Evolutionary conservation across 2,329 filamentous ascomycete species (phyloP).

Genomic region (Diaporthe sp.): DNA sequence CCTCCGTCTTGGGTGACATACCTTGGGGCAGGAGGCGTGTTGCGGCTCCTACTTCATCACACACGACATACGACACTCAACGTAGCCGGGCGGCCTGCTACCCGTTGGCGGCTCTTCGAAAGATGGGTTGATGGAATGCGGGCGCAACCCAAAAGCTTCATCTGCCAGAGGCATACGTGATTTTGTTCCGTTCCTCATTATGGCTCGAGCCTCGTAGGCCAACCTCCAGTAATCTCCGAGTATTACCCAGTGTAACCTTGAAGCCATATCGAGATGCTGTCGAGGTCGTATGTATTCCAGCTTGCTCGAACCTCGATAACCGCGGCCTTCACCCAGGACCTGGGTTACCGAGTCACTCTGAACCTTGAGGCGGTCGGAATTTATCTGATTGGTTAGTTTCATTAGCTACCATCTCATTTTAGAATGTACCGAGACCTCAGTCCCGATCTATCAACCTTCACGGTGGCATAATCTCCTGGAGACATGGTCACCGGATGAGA

Average conservation of each 20-base stretch:
- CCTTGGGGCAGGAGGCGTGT: neutral
- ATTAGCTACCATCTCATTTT: neutral
- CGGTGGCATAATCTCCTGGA: neutral
- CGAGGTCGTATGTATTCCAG: neutral
- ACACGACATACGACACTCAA: constrained; percentile 1
- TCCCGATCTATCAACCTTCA: neutral
- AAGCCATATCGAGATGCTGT: neutral
- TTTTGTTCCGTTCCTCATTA: neutral
- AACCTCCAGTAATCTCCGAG: neutral
- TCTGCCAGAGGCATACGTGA: neutral
- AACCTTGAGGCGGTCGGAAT: too few species aligned
- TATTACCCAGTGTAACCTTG: too few species aligned
- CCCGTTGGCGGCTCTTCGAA: neutral
- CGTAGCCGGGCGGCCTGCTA: constrained; percentile 14
- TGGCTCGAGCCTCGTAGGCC: neutral
- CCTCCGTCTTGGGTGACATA: constrained; percentile 12
- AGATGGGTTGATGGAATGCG: neutral
- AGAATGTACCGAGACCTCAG: neutral
- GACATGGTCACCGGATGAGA: neutral
- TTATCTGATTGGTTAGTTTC: neutral
- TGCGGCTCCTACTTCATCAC: neutral
- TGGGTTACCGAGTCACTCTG: too few species aligned
- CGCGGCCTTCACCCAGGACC: too few species aligned
- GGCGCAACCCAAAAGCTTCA: neutral
- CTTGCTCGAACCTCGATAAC: neutral